Base-by-base conservation (phyloP, 2,329 filamentous ascomycete species). In the Botrytis elliptica region DNA sequence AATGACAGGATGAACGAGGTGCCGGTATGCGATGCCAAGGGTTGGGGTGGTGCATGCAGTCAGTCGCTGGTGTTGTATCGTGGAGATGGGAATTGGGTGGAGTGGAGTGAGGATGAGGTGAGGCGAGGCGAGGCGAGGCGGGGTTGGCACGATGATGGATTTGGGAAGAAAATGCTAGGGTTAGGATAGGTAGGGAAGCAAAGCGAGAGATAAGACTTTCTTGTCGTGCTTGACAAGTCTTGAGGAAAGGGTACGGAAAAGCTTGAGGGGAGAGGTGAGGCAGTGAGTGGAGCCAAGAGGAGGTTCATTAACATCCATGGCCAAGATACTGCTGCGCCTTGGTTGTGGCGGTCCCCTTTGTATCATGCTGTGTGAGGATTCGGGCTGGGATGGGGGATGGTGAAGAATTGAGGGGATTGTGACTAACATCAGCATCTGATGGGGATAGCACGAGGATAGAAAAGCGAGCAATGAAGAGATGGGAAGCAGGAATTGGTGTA, bases 241-340 rank as follows among this genome's bases (percentile, higher is more conserved):
- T 46, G n/a, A 65, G 22, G n/a, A 38, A 25, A 33, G 29, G 22
- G 57, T 52, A 7, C n/a, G 33, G 44, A 66, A 71, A 71, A 65
- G 44, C 70, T 71, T 66, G 60, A 49, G 44, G 33, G 59, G 69
- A 36, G 25, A 14, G 36, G 20, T n/a, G 44, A 36, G 20, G 60
- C 22, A 71, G 44, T 7, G 36, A 71, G 44, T 71, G 69, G 69
- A 65, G 69, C 69, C 69, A 71, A 71, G 69, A 71, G 29, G 69
- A 71, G 4, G 25, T 55, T n/a, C 12, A 25, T 71, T n/a, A n/a
- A 52, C 33, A 33, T 33, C 33, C 33, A n/a, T 36, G 40, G 59
- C 70, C 70, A 71, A 66, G 70, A 22, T 12, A 18, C 70, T 71
- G 70, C 59, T 71, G 70, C 59, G 70, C 70, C 70, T 64, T 71